Conservation (phyloP, 352 stramenopile genomes). For the Phytophthora colocasiae region DNA sequence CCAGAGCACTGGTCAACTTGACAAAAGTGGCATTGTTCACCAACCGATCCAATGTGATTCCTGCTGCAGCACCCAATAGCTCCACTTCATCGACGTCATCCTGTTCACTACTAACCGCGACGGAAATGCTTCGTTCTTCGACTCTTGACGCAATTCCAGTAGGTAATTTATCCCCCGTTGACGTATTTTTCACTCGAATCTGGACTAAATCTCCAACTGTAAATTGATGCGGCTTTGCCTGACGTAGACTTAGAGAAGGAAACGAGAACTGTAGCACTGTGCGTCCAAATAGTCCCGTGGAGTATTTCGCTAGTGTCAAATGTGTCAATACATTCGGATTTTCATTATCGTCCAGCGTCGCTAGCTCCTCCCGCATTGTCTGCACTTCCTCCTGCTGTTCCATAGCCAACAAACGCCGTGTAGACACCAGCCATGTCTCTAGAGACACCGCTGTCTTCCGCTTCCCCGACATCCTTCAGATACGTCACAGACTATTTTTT, state of each 20-base stretch:
- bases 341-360: constrained; percentile 51
- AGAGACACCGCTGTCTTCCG: constrained; percentile 35
- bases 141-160: constrained; percentile 73
- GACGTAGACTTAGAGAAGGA: constrained; percentile 45
- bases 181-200: constrained; percentile 48
- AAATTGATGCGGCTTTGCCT: constrained; percentile 80
- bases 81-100: constrained; percentile 68
- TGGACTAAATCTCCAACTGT: constrained; percentile 87
- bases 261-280: constrained; percentile 64
- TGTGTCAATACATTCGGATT: constrained; percentile 79
- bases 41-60: constrained; percentile 77
- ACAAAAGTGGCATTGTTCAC: constrained; percentile 89
- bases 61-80: constrained; percentile 32
- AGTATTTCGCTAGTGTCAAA: constrained; percentile 46
- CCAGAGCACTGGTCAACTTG: constrained; percentile 71
- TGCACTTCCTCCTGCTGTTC: constrained; percentile 78
- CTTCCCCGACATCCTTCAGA: constrained; percentile 28
- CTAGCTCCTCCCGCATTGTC: constrained; percentile 59
- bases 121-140: constrained; percentile 64
- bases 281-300: constrained; percentile 77
- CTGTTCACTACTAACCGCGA: constrained; percentile 56
- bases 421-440: constrained; percentile 63
- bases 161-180: constrained; percentile 30
- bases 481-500: neutral
- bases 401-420: constrained; percentile 51